Base-by-base conservation (phyloP, 768 basidiomycete genomes). In the Cyclocybe aegerita region DNA sequence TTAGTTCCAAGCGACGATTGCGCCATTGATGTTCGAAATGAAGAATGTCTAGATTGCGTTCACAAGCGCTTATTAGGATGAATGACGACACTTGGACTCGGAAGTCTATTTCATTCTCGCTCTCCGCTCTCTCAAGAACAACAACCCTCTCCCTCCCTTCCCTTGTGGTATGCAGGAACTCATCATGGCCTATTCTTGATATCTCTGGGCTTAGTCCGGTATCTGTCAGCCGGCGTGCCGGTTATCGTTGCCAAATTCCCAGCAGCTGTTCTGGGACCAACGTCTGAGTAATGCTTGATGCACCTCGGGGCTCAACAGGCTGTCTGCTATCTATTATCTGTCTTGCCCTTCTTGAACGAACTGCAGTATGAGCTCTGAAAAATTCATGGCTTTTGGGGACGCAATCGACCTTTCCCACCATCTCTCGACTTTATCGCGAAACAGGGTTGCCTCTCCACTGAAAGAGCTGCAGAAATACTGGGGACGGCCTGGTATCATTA, bases 351-450 rank as follows among this genome's bases (percentile, higher is more conserved):
- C 23, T 23, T 23, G 4, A 23, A 23, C 23, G 23, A 44, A 44
- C n/a, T 30, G 23, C 23, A 44, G 9, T 12, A 14, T 9, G 6
- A 33, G 31, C 32, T 41, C n/a, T 32, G 41, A 43, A 12, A 36
- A 53, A 16, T 46, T 9, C 45, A 33, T 23, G 23, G 5, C 39
- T 16, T 39, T 61, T 44, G 49, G 42, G 31, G 73, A 80, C 37
- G 76, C 85, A 1, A 70, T 86, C 49, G 86, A 91, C 67, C 70
- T 90, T 39, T 83, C 81, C 15, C 85, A 89, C 60, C 90, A 91
- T 63, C 67, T 91, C 29, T 87, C 83, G n/a, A 61, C 67, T 3
- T 34, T 84, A 14, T 65, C 85, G 3, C 74, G 70, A 48, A 71
- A 75, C 29, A 72, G 87, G 39, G 43, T 59, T 29, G 52, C 68